Evolutionary conservation across 23 red algal genomes (phyloP), one percentile per base, ranked within the genome.

Genomic region (Pyropia yezoensis): DNA sequence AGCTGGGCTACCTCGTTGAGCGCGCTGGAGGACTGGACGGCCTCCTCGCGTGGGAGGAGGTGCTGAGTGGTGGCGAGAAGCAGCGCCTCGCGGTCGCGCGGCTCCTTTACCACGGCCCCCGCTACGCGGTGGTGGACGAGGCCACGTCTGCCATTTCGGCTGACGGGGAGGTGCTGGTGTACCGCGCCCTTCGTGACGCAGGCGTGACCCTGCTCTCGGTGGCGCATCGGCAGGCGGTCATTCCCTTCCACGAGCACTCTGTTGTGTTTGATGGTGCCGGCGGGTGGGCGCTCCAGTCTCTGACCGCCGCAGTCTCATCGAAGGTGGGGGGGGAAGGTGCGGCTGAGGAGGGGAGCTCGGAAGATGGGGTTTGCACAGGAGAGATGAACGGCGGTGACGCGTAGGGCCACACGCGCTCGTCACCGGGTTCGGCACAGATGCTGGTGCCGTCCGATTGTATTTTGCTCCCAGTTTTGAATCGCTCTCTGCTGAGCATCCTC

Each of bases 51-150:
- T 97, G 93, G 93, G 75, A 75, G 33, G 87, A 91, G 49, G 76
- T 81, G 34, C 59, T 97, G 30, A 85, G 77, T 45, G 70, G 85
- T 24, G 93, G 93, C 25, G 93, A 97, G 73, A 60, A 85, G 21
- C 87, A 97, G 67, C 80, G 93, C 30, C 63, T 97, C 27, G 79
- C 77, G 59, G 78, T 97, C 39, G 93, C 79, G 50, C 73, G 93
- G 24, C 75, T 97, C 12, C 68, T 90, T 1, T 89, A 89, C 50
- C 76, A 88, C 67, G 70, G 74, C 49, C 84, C 93, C 13, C 68
- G 62, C 14, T 86, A 87, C 62, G 83, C 85, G 24, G 71, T 97
- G 20, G 66, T 84, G 24, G 93, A 97, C 69, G 93, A 97, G 62
- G 79, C 74, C 59, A 91, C 93, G 18, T 79, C 82, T 27, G 93